Base-by-base conservation (phyloP, 768 basidiomycete species). In the Termitomyces sp. region DNA sequence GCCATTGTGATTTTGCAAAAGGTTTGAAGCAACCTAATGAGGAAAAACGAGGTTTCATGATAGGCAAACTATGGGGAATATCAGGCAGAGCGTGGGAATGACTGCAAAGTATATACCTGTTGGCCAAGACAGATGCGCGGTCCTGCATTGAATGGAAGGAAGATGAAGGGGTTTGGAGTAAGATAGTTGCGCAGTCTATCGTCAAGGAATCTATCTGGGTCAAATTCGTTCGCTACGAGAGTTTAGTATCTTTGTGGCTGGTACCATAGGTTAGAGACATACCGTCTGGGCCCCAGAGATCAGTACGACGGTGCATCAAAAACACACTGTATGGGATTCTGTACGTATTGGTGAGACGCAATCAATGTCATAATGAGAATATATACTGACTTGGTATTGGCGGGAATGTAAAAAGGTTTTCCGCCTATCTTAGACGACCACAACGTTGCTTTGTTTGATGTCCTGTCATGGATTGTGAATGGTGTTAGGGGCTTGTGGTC, bases 201-300 rank as follows among this genome's bases (percentile, higher is more conserved):
- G 56, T 88, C 86, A 46, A 87, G 66, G 74, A 84, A 88, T 16
- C 86, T 75, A 61, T 86, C 83, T 0, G 86, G 86, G 63, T 87
- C 85, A 61, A 87, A 87, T 48, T 73, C 61, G 18, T 79, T 76
- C 2, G 83, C 82, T 75, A 44, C 7, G 36, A 26, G 36, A 18
- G 24, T 34, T 24, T 10, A 44, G 9, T 44, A 12, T 32, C 43
- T 22, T 14, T 16, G 7, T 9, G 6, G 7, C 18, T 34, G 22
- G 26, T 5, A 4, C 34, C 48, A 22, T 34, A 36, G 24, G 13
- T 20, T 9, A 24, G 9, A 3, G 24, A 57, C 72, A 32, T 57
- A 82, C 84, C 84, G 63, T 84, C 83, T 1, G 82, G 75, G 8
- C 84, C 83, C 83, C 83, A 85, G 5, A 83, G 72, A 55, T 82